Evolutionary conservation across 345 rosid species (phyloP).

Genomic region (Gossypium turneri): DNA sequence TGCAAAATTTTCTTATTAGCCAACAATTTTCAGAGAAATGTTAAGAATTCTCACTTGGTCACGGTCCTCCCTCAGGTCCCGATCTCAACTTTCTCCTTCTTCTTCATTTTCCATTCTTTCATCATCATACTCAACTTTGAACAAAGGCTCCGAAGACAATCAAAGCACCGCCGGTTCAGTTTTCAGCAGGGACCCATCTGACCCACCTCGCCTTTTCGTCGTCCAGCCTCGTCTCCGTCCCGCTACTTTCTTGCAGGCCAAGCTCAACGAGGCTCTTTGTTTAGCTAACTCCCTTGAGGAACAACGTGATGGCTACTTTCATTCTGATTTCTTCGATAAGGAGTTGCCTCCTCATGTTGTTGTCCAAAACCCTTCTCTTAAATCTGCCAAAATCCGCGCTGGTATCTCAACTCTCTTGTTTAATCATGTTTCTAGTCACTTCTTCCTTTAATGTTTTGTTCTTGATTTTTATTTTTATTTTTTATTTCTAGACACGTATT

Average conservation of each 20-base stretch:
- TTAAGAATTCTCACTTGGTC: constrained; percentile 31
- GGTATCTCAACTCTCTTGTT: constrained; percentile 31
- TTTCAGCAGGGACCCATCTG: constrained; percentile 57
- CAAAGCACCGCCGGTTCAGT: constrained; percentile 27
- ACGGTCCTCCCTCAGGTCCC: constrained; percentile 26
- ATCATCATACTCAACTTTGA: constrained; percentile 30
- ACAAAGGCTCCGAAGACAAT: constrained; percentile 9
- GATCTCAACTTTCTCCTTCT: constrained; percentile 1
- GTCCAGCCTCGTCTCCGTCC: constrained; percentile 90
- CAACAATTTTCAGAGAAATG: constrained; percentile 21
- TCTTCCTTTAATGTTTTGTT: background rate
- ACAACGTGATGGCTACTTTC: constrained; percentile 78
- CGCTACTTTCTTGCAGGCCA: constrained; percentile 58
- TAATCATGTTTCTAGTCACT: background rate
- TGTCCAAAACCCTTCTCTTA: constrained; percentile 75
- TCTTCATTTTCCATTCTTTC: constrained; percentile 23
- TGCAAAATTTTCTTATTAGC: background rate
- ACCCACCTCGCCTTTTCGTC: constrained; percentile 70
- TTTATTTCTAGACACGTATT: constrained; percentile 53
- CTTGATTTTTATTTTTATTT: background rate
- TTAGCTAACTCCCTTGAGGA: constrained; percentile 93
- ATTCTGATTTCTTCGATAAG: constrained; percentile 64
- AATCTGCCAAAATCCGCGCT: constrained; percentile 60
- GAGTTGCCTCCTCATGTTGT: constrained; percentile 67
- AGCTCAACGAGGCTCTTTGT: constrained; percentile 84